phyloP scores from a whole-genome alignment of 1,284 basidiomycete genomes.

The Fomitopsis pinicola region DNA sequence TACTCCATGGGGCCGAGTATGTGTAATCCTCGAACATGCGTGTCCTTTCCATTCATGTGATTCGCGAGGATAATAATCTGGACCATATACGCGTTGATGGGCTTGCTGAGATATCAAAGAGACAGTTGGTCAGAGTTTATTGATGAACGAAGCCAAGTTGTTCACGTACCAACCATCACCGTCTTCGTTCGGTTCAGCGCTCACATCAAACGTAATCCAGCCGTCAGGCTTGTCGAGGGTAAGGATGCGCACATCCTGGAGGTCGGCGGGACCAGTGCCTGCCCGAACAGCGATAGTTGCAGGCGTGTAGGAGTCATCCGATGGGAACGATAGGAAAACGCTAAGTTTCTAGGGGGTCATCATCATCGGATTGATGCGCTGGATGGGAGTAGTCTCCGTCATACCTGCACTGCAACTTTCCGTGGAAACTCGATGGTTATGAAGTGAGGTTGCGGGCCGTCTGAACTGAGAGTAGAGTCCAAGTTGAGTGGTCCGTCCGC shows the following conservation, averaged over 20 bases:
- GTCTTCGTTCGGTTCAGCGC: slow-evolving; percentile 74
- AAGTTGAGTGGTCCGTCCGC: not conserved
- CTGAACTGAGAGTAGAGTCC: slow-evolving; percentile 58
- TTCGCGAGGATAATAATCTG: slow-evolving; percentile 91
- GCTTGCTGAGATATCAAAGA: slow-evolving; percentile 71
- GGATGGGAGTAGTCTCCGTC: not conserved
- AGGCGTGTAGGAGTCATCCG: slow-evolving; percentile 98
- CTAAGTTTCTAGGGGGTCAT: slow-evolving; percentile 72
- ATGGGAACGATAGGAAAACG: slow-evolving; percentile 80
- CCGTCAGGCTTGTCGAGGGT: slow-evolving; percentile 90
- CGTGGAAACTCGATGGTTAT: slow-evolving; percentile 93
- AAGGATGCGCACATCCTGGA: slow-evolving; percentile 87
- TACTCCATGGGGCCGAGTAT: slow-evolving; percentile 85
- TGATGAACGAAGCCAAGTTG: not conserved
- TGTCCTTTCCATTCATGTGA: slow-evolving; percentile 98
- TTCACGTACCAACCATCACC: slow-evolving; percentile 62
- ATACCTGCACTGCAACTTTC: slow-evolving; percentile 85
- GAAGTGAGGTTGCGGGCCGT: slow-evolving; percentile 96
- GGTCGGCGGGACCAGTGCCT: slow-evolving; percentile 87
- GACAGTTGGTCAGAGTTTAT: not conserved
- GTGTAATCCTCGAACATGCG: slow-evolving; percentile 88
- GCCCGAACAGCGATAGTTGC: slow-evolving; percentile 87
- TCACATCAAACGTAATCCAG: slow-evolving; percentile 91
- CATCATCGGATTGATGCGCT: not conserved
- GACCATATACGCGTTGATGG: slow-evolving; percentile 85